Base-by-base conservation (phyloP, 345 rosid genomes). In the Iberis pinnata region DNA sequence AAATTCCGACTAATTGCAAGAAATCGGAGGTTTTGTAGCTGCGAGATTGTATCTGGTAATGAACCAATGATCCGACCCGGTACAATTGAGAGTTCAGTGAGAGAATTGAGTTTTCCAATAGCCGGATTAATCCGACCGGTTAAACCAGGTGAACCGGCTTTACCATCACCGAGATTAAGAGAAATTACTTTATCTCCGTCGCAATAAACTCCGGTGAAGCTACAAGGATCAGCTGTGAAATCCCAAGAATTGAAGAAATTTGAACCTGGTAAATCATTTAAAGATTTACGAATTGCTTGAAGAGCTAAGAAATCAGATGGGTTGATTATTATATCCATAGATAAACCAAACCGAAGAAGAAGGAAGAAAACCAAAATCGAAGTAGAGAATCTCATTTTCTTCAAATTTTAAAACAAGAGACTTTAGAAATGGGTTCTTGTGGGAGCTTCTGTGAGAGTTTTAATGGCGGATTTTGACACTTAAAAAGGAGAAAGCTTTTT, bases 141-240 rank as follows among this genome's bases (percentile, higher is more conserved):
- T 7, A 92, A 79, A 45, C 98, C 98, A 3, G 94, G 87, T 11
- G 98, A 75, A 0, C 94, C 90, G 14, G 95, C 98, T 32, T 87
- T 55, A 0, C 94, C 95, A 53, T 92, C 95, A 3, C 98, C 97
- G 49, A 92, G 80, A 53, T 83, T 85, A 45, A 92, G 94, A 25
- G 93, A 70, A 13, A 81, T 27, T 0, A 88, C 98, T 45, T 69
- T 67, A 20, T 92, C 84, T 3, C 71, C 68, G 12, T 73, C 82
- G 25, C 98, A 92, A 69, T 66, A 83, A 60, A 92, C 94, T 8
- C 98, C 95, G 45, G 85, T 83, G 69, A 92, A 92, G 57, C 78
- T 78, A 51, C 98, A 92, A 1, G 98, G 98, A 54, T 92, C 98
- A 25, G 98, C 77, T 35, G 98, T 92, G 80, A 85, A 88, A 47